These are phyloP conservation scores for Xenoacremonium recifei DNA, from an alignment of 2,329 filamentous ascomycete genomes.

Conservation along the genomic window DNA sequence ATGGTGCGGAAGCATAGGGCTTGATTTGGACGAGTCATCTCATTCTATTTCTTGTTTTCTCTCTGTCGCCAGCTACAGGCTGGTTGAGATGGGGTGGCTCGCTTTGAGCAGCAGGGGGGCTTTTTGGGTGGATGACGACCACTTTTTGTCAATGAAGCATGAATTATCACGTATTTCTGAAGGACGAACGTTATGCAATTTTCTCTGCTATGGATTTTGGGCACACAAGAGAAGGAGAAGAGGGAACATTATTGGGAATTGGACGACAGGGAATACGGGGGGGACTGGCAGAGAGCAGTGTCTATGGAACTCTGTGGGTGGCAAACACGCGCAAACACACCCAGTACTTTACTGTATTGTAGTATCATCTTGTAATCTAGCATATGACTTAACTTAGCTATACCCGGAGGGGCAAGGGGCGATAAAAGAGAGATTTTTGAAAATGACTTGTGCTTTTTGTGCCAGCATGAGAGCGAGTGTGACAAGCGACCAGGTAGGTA, in stretches of 20 bases:
- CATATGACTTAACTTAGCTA: slow-evolving; percentile 4
- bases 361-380: slow-evolving; percentile 16
- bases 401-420: slow-evolving; percentile 1
- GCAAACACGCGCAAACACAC: slow-evolving; percentile 3
- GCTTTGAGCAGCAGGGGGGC: too few relatives aligned
- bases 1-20: too few relatives aligned
- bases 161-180: slow-evolving; percentile 6
- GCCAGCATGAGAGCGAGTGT: too few relatives aligned
- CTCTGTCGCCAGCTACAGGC: too few relatives aligned
- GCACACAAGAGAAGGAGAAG: not conserved
- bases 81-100: too few relatives aligned
- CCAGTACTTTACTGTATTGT: slow-evolving; percentile 8
- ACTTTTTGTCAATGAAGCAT: slow-evolving; percentile 6
- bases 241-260: not conserved
- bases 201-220: too few relatives aligned
- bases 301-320: not conserved
- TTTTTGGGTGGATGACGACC: not conserved
- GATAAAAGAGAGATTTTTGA: not conserved
- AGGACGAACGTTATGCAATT: too few relatives aligned
- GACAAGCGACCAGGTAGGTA: too few relatives aligned
- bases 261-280: not conserved
- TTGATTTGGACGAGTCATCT: too few relatives aligned
- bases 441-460: not conserved
- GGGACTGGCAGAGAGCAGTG: not conserved
- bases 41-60: too few relatives aligned